These are phyloP conservation scores for Colletotrichum neosansevieriae DNA, from an alignment of 2,329 filamentous ascomycete species.

Conservation along the genomic window DNA sequence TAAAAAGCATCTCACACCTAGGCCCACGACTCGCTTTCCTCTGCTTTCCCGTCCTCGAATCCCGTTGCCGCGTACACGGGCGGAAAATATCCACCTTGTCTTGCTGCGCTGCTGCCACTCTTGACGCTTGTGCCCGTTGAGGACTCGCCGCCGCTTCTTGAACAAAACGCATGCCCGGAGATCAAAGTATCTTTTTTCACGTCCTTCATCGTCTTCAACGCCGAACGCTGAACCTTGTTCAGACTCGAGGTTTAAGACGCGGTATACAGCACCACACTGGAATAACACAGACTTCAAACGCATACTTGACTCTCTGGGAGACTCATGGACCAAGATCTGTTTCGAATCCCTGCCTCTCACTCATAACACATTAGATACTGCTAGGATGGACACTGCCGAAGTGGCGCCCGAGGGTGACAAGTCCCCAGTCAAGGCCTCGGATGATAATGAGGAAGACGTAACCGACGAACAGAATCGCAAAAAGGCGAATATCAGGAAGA, in stretches of 20 bases:
- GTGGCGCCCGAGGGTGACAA: constrained; percentile 43
- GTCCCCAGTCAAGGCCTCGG: constrained; percentile 48
- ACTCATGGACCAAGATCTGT: constrained; percentile 34
- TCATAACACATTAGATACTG: constrained; percentile 32
- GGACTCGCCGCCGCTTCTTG: constrained; percentile 13
- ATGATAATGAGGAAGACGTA: constrained; percentile 51
- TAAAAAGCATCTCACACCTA: constrained; percentile 35
- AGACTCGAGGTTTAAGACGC: background rate
- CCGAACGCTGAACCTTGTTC: background rate
- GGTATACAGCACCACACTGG: background rate
- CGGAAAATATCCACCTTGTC: constrained; percentile 25
- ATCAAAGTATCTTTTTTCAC: background rate
- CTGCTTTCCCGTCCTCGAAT: constrained; percentile 17
- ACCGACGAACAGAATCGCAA: constrained; percentile 59
- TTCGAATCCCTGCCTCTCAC: constrained; percentile 19
- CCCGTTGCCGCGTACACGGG: constrained; percentile 29
- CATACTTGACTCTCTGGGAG: background rate
- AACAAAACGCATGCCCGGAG: background rate
- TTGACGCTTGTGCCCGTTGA: constrained; percentile 18
- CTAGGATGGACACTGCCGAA: constrained; percentile 48
- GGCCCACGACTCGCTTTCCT: constrained; percentile 10
- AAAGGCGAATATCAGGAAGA: constrained; percentile 67
- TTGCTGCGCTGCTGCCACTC: constrained; percentile 26
- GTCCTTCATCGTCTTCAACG: background rate
- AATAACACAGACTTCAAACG: too few species aligned